Evolutionary conservation across 2,329 filamentous ascomycete species (phyloP).

Genomic region (Lecanicillium sp.): DNA sequence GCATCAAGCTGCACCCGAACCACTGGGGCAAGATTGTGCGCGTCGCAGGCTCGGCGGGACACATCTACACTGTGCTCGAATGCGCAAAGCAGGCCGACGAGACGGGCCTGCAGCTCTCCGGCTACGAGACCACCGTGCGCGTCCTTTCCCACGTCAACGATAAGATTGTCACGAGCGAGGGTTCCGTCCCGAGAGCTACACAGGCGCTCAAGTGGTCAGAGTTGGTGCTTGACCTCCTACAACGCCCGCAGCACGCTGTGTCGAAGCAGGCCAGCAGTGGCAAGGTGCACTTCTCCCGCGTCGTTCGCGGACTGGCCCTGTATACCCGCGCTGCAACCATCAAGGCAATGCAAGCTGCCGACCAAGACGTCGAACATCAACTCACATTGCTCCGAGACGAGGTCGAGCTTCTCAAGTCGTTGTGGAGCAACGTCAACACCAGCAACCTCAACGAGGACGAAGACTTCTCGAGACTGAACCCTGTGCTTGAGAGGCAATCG

Average conservation of each 20-base stretch:
- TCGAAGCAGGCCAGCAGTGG: constrained; percentile 11
- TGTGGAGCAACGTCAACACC: constrained; percentile 17
- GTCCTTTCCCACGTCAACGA: constrained; percentile 20
- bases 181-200: constrained; percentile 25
- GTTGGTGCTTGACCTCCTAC: constrained; percentile 40
- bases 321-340: constrained; percentile 19
- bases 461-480: constrained; percentile 19
- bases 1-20: constrained; percentile 25
- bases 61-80: constrained; percentile 40
- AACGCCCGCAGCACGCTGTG: constrained; percentile 31
- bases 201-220: constrained; percentile 38
- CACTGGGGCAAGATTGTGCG: constrained; percentile 35
- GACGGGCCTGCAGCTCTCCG: constrained; percentile 37
- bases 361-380: constrained; percentile 16
- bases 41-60: constrained; percentile 29
- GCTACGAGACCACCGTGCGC: constrained; percentile 28
- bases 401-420: constrained; percentile 16
- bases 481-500: constrained; percentile 9
- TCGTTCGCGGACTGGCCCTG: constrained; percentile 23
- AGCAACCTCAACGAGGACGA: constrained; percentile 13
- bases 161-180: constrained; percentile 31
- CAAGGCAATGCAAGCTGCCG: constrained; percentile 17
- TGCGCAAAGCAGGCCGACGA: constrained; percentile 36
- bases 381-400: constrained; percentile 20
- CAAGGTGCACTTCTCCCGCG: constrained; percentile 17